These are phyloP conservation scores for Pseudogymnoascus sp. DNA, from an alignment of 2,329 filamentous ascomycete genomes.

Conservation along the genomic window DNA sequence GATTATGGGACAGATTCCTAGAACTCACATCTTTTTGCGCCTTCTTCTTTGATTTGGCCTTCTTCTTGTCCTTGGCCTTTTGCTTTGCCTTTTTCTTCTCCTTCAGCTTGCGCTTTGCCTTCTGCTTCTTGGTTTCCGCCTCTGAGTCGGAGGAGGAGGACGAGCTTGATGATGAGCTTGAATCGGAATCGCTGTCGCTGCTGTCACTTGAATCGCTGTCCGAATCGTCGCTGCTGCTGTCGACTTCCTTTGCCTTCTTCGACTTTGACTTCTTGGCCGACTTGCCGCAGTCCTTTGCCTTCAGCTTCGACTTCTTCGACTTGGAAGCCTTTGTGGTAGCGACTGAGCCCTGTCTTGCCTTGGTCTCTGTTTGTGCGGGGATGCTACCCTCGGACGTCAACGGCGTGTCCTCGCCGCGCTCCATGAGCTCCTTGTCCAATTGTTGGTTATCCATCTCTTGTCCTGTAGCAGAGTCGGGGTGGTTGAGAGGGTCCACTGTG, in stretches of 20 bases:
- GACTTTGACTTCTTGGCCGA: conserved; percentile 16
- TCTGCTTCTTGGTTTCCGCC: conserved; percentile 25
- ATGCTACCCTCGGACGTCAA: conserved; percentile 15
- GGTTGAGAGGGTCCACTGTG: background rate
- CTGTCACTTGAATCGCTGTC: conserved; percentile 13
- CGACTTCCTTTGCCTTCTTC: conserved; percentile 18
- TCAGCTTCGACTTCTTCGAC: conserved; percentile 17
- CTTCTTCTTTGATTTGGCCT: conserved; percentile 34
- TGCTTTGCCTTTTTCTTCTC: conserved; percentile 30
- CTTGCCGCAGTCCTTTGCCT: conserved; percentile 14
- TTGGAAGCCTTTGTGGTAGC: conserved; percentile 16
- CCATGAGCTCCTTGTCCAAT: conserved; percentile 15
- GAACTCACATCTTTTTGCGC: conserved; percentile 26
- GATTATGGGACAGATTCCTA: conserved; percentile 5
- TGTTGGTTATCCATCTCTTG: conserved; percentile 6
- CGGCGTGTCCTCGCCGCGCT: conserved; percentile 19
- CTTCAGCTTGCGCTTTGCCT: conserved; percentile 29
- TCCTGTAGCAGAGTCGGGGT: background rate
- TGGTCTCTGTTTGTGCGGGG: conserved; percentile 19
- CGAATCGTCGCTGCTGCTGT: conserved; percentile 17
- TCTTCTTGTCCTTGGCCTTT: conserved; percentile 27
- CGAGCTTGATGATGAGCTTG: conserved; percentile 13
- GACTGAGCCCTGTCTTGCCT: conserved; percentile 17
- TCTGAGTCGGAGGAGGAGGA: conserved; percentile 14
- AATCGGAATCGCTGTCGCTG: conserved; percentile 6